A percentile compares a stretch with the other conserved stretches of the same genome.
Conservation (phyloP, 345 rosid species). For the Fremontodendron californicum region DNA sequence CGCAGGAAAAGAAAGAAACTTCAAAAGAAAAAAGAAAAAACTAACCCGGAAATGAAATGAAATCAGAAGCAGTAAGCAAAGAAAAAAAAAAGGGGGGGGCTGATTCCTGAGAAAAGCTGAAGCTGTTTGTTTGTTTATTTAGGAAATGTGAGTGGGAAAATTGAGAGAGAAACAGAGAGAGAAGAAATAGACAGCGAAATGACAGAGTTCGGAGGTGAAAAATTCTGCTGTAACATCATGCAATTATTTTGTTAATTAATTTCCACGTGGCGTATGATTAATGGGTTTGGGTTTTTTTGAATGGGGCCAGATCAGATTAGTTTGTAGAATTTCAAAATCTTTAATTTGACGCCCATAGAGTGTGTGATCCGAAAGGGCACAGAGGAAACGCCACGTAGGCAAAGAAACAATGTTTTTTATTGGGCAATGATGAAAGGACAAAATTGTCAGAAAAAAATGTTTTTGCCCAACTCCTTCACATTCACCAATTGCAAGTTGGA, state of each 20-base stretch:
- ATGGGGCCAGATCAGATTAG: neutral
- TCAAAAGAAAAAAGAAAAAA: neutral
- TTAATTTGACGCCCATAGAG: neutral
- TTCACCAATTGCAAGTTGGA: neutral
- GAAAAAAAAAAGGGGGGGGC: neutral
- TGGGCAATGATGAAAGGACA: neutral
- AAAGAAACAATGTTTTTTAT: neutral
- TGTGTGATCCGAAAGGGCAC: neutral
- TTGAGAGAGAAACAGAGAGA: neutral
- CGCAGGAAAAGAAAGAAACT: neutral
- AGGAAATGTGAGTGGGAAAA: conserved; percentile 5
- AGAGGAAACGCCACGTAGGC: neutral
- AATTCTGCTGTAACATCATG: neutral
- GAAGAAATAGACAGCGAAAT: neutral
- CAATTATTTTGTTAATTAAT: neutral
- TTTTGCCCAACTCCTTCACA: neutral
- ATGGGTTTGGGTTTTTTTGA: neutral
- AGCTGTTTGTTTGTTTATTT: neutral
- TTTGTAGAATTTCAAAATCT: neutral
- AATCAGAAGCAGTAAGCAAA: neutral
- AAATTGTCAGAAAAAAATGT: neutral
- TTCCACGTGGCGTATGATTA: neutral
- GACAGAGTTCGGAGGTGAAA: neutral
- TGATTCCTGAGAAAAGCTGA: neutral
- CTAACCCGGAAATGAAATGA: neutral